phyloP scores from a whole-genome alignment of 2,329 filamentous ascomycete genomes.

The Nemania sp. region DNA sequence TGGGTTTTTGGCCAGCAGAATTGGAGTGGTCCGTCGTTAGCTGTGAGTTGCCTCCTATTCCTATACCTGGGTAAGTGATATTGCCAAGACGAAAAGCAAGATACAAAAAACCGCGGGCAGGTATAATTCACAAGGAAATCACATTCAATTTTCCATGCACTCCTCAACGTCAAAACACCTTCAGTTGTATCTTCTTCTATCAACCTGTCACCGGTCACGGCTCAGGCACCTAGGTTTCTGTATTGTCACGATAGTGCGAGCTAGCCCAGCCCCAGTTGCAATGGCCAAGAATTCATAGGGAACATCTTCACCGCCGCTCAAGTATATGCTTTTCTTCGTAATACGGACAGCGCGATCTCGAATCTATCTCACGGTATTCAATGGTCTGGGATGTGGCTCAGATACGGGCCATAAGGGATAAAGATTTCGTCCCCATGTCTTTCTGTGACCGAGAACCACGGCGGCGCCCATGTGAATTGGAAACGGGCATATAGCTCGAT shows the following conservation, averaged over 20 bases:
- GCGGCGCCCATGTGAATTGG: slow-evolving; percentile 63
- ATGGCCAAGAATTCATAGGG: slow-evolving; percentile 60
- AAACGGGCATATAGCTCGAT: slow-evolving; percentile 64
- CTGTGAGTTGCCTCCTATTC: neutral
- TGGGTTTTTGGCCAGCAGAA: slow-evolving; percentile 62
- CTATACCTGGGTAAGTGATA: neutral
- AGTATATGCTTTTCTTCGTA: slow-evolving; percentile 42
- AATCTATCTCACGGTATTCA: slow-evolving; percentile 42
- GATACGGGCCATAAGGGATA: slow-evolving; percentile 57
- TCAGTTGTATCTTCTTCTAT: slow-evolving; percentile 42
- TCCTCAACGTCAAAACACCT: slow-evolving; percentile 48
- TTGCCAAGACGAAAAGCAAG: neutral
- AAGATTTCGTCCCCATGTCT: slow-evolving; percentile 62
- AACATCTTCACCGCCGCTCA: slow-evolving; percentile 49
- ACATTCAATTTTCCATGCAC: slow-evolving; percentile 49
- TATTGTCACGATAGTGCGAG: slow-evolving; percentile 54
- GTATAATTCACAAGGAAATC: slow-evolving; percentile 52
- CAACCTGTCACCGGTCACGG: slow-evolving; percentile 56
- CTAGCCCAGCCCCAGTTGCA: slow-evolving; percentile 61
- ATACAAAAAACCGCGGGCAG: neutral
- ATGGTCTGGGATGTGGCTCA: slow-evolving; percentile 34
- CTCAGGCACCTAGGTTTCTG: slow-evolving; percentile 50
- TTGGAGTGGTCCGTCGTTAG: slow-evolving; percentile 49
- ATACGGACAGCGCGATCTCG: slow-evolving; percentile 48
- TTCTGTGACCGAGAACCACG: slow-evolving; percentile 59